Base-by-base conservation (phyloP, 208 protist genomes). In the Trypanosoma vivax region DNA sequence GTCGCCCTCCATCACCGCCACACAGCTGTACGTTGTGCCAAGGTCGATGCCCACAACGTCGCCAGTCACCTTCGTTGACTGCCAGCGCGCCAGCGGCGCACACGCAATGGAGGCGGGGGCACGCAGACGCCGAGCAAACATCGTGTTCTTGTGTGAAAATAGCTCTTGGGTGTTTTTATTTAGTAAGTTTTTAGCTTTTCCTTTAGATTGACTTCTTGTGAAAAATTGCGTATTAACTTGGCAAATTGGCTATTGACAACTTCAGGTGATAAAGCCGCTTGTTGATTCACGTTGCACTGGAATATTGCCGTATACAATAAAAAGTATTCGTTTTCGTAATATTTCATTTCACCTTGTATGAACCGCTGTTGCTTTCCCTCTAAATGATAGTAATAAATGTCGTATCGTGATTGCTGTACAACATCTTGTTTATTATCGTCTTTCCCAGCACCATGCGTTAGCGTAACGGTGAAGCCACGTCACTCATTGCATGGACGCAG, bases 51-150 rank as follows among this genome's bases (percentile, higher is more conserved):
- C 39, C n/a, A 43, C 23, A 11, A 43, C 39, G n/a, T 43, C 39
- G n/a, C 84, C 86, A 53, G 77, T 63, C 47, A 92, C 76, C 71
- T 92, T 73, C 33, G 61, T 50, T 45, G 70, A 75, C 54, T 73
- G 64, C 57, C 65, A 55, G 51, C 76, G 73, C 42, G 59, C 73
- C 14, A 71, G 47, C 30, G 56, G 58, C 42, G 56, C 71, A 19
- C 56, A 55, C 50, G 53, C 67, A 33, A 72, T 28, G 31, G 45
- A 42, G 10, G 50, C 43, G 45, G 64, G 43, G 4, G 57, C 56
- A 58, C 73, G 68, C 37, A 88, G 64, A 66, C 75, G 73, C 60
- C 75, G 79, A 63, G 75, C 64, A 34, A 85, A 75, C 76, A 61
- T 61, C 23, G 7, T 52, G n/a, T n/a, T 6, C n/a, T 43, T 21